phyloP scores from a whole-genome alignment of 306 rosid species.

The Abrus precatorius region DNA sequence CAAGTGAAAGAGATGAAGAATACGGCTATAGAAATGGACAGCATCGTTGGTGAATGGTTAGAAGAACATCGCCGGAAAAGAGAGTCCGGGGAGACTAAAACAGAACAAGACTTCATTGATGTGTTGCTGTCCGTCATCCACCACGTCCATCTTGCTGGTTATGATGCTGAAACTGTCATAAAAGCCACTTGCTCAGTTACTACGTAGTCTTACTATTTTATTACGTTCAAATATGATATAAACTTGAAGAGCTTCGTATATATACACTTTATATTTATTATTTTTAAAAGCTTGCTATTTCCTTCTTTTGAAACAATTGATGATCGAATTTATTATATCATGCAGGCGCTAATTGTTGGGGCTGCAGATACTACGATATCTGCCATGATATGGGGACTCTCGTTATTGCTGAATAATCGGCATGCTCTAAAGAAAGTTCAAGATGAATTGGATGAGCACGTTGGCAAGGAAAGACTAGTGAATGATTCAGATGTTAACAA shows the following conservation, averaged over 20 bases:
- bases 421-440: constrained; percentile 3
- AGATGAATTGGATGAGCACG: constrained; percentile 25
- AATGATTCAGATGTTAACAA: constrained; percentile 59
- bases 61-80: constrained; percentile 12
- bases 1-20: constrained; percentile 16
- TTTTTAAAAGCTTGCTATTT: too few species aligned
- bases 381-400: constrained; percentile 44
- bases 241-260: too few species aligned
- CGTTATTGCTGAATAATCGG: constrained; percentile 43
- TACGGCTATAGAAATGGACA: background rate
- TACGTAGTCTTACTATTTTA: background rate
- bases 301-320: too few species aligned
- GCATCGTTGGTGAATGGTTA: constrained; percentile 7
- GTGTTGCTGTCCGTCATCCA: constrained; percentile 42
- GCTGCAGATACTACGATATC: constrained; percentile 60
- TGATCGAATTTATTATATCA: background rate
- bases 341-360: constrained; percentile 55
- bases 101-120: constrained; percentile 52
- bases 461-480: constrained; percentile 63
- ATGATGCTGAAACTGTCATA: constrained; percentile 51
- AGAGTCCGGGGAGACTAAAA: background rate
- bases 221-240: too few species aligned
- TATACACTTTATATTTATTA: too few species aligned
- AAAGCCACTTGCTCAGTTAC: constrained; percentile 65
- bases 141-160: constrained; percentile 23